phyloP scores from a whole-genome alignment of 192 early-diverging fungal genomes.

The Backusella mclennaniae region DNA sequence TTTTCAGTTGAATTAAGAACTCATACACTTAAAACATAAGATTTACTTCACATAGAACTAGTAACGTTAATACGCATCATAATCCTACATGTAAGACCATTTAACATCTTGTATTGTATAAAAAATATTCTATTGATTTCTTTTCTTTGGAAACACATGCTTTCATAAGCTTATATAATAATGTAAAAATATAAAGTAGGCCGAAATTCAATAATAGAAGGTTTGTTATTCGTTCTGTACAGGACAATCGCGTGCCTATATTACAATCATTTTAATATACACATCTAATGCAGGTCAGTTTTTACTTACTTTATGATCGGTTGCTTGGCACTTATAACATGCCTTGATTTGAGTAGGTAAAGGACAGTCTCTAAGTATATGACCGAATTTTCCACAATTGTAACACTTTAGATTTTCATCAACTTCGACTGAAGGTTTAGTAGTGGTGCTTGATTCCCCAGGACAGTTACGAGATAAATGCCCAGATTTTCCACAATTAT shows the following conservation, averaged over 20 bases:
- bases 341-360: conserved; percentile 30
- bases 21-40: too few relatives aligned
- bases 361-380: conserved; percentile 30
- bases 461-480: conserved; percentile 33
- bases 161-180: neutral
- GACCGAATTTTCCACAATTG: conserved; percentile 34
- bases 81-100: neutral
- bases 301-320: conserved; percentile 36
- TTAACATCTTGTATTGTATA: neutral
- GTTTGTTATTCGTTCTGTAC: neutral
- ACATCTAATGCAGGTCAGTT: neutral
- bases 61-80: too few relatives aligned
- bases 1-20: too few relatives aligned
- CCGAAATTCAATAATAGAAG: neutral
- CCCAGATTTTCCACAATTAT: conserved; percentile 25
- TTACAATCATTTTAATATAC: neutral
- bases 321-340: conserved; percentile 50
- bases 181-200: neutral
- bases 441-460: neutral
- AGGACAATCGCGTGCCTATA: neutral
- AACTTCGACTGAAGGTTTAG: neutral
- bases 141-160: neutral
- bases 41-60: too few relatives aligned
- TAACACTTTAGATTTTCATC: conserved; percentile 27
- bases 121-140: neutral